Conservation (phyloP, 164 flowering plant genomes). For the Macadamia integrifolia region DNA sequence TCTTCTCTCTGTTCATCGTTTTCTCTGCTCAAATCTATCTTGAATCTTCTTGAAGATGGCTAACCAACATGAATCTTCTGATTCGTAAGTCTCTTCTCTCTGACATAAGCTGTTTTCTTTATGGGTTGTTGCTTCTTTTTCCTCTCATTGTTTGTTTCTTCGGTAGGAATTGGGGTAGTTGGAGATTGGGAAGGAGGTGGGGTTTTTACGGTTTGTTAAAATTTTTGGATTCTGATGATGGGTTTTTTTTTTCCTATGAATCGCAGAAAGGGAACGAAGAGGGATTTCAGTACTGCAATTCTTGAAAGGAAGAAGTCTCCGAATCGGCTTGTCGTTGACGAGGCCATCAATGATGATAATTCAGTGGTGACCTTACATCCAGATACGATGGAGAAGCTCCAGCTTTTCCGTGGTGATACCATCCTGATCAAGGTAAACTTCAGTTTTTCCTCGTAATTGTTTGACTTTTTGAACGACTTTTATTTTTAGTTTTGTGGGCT, state of each 20-base stretch:
- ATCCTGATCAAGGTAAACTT: constrained; percentile 29
- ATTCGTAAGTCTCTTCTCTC: constrained; percentile 11
- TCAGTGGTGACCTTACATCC: constrained; percentile 34
- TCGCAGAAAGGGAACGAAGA: constrained; percentile 36
- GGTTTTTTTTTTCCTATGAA: neutral
- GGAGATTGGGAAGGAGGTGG: too few relatives aligned
- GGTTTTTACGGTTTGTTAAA: neutral
- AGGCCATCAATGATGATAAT: constrained; percentile 37
- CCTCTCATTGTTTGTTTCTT: neutral
- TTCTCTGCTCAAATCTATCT: too few relatives aligned
- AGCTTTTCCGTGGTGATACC: constrained; percentile 37
- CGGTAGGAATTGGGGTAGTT: neutral
- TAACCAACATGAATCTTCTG: constrained; percentile 16
- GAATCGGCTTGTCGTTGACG: constrained; percentile 36
- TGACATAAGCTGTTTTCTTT: neutral
- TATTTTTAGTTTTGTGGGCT: neutral
- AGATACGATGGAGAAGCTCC: constrained; percentile 36
- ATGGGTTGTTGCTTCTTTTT: neutral
- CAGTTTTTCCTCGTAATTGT: neutral
- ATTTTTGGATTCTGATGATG: constrained; percentile 3
- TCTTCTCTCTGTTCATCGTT: neutral
- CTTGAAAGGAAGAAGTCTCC: constrained; percentile 34
- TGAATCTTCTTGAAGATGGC: constrained; percentile 4
- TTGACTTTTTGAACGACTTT: neutral
- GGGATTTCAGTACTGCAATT: constrained; percentile 38